These are phyloP conservation scores for Conringia planisiliqua DNA, from an alignment of 345 rosid species.

Conservation along the genomic window DNA sequence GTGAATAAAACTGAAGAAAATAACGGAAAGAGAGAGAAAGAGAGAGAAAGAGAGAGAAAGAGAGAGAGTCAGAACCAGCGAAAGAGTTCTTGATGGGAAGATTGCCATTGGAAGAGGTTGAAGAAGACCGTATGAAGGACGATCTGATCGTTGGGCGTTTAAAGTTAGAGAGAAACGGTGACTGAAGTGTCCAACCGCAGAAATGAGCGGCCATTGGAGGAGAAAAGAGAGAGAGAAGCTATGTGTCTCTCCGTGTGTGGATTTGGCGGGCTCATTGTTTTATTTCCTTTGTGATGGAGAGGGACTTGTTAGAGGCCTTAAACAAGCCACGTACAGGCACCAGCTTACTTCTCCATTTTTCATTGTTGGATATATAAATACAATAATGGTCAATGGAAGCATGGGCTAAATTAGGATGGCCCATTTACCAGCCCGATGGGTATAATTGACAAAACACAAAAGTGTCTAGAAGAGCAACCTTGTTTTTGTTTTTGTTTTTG, in stretches of 20 bases:
- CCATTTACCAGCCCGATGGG: too few relatives aligned
- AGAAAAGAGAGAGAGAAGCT: neutral
- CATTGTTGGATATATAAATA: too few relatives aligned
- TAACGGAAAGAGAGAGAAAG: constrained; percentile 1
- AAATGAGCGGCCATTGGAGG: constrained; percentile 1
- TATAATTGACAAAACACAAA: too few relatives aligned
- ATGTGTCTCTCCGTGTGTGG: constrained; percentile 10
- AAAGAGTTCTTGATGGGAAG: constrained; percentile 34
- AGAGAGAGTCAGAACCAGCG: constrained; percentile 38
- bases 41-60: constrained; percentile 5
- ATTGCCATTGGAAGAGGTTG: constrained; percentile 40
- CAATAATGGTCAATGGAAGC: too few relatives aligned
- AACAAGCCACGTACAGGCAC: constrained; percentile 35
- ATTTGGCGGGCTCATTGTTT: constrained; percentile 22
- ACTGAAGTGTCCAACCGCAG: constrained; percentile 34
- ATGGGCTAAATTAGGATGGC: too few relatives aligned
- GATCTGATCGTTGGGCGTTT: constrained; percentile 28
- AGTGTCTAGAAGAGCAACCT: too few relatives aligned
- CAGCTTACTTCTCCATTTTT: too few relatives aligned
- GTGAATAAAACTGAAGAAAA: neutral
- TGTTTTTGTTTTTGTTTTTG: too few relatives aligned
- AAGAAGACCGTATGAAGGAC: constrained; percentile 32
- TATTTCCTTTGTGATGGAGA: constrained; percentile 13
- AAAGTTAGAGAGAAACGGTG: constrained; percentile 23
- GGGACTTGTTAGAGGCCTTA: constrained; percentile 19